These are phyloP conservation scores for Tardiomyces digboiensis DNA, from an alignment of 1,139 yeast genomes.

Conservation along the genomic window DNA sequence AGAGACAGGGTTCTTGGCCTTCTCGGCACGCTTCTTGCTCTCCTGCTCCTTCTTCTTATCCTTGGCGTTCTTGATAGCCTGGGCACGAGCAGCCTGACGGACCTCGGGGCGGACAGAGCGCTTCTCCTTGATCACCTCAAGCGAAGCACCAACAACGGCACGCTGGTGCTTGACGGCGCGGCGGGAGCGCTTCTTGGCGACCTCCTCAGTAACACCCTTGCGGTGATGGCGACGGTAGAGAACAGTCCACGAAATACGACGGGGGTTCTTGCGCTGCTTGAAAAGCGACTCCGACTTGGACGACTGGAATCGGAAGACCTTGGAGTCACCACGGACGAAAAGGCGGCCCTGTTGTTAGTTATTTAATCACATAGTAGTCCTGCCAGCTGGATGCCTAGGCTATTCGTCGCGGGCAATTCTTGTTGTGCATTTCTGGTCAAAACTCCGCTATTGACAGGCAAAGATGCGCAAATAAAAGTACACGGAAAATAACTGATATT, in stretches of 20 bases:
- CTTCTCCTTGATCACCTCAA: slow-evolving; percentile 97
- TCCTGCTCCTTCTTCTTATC: slow-evolving; percentile 92
- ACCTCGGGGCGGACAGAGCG: slow-evolving; percentile 93
- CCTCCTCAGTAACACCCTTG: slow-evolving; percentile 99
- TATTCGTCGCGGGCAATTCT: too few species aligned
- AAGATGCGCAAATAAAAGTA: too few species aligned
- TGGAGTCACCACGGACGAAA: slow-evolving; percentile 99
- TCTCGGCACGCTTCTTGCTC: slow-evolving; percentile 91
- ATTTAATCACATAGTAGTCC: too few species aligned
- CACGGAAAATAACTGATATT: too few species aligned
- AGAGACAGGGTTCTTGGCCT: slow-evolving; percentile 78
- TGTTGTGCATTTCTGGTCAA: too few species aligned
- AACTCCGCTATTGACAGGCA: too few species aligned
- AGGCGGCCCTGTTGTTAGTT: slow-evolving; percentile 58
- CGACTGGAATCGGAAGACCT: slow-evolving; percentile 98
- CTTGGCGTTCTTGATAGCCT: slow-evolving; percentile 84
- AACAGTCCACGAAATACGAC: slow-evolving; percentile 99
- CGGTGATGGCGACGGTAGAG: slow-evolving; percentile 99
- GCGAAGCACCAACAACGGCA: slow-evolving; percentile 99
- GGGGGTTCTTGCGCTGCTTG: slow-evolving; percentile 99
- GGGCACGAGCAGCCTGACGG: slow-evolving; percentile 97
- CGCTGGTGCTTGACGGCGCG: slow-evolving; percentile 98
- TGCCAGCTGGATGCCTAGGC: too few species aligned
- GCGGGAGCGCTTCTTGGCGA: slow-evolving; percentile 94
- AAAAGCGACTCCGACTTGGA: slow-evolving; percentile 97